Percentiles rank a stretch among this genome's conserved stretches.
phyloP scores from a whole-genome alignment of 352 stramenopile species.

The Phytophthora agathidicida region DNA sequence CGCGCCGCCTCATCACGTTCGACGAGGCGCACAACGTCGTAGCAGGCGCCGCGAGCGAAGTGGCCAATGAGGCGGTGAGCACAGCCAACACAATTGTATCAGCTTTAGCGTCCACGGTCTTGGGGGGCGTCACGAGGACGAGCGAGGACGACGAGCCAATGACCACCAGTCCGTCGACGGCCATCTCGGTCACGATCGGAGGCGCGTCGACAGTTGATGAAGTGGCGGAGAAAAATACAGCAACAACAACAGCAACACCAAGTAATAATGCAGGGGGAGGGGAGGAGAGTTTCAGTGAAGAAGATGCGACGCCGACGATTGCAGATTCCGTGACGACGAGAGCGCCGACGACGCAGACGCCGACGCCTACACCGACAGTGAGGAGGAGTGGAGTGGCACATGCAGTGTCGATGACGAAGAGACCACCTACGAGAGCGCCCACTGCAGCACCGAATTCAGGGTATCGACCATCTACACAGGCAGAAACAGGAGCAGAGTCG shows the following conservation, averaged over 20 bases:
- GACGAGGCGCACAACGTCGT: conserved; percentile 20
- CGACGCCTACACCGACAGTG: neutral
- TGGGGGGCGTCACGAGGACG: neutral
- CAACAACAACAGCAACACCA: too few species aligned
- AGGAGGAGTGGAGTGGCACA: neutral
- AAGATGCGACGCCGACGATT: neutral
- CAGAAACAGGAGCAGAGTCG: conserved; percentile 15
- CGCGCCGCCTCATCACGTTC: conserved; percentile 26
- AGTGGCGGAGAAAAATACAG: conserved; percentile 1
- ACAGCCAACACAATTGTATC: conserved; percentile 3
- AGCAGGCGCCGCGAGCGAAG: conserved; percentile 1
- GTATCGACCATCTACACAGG: neutral
- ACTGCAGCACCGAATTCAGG: conserved; percentile 5
- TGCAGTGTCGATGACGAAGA: conserved; percentile 12
- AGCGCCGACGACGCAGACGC: neutral
- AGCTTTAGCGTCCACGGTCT: conserved; percentile 12
- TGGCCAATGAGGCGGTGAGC: conserved; percentile 10
- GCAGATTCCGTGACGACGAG: neutral
- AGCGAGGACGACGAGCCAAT: conserved; percentile 10
- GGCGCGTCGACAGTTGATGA: neutral
- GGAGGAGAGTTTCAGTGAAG: conserved; percentile 1
- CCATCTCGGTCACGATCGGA: conserved; percentile 15
- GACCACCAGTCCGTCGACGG: neutral
- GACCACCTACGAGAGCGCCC: neutral
- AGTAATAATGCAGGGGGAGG: neutral